A percentile compares a stretch with the other conserved stretches of the same genome.
Conservation (phyloP, 2,329 filamentous ascomycete genomes). For the Albifimbria verrucaria region DNA sequence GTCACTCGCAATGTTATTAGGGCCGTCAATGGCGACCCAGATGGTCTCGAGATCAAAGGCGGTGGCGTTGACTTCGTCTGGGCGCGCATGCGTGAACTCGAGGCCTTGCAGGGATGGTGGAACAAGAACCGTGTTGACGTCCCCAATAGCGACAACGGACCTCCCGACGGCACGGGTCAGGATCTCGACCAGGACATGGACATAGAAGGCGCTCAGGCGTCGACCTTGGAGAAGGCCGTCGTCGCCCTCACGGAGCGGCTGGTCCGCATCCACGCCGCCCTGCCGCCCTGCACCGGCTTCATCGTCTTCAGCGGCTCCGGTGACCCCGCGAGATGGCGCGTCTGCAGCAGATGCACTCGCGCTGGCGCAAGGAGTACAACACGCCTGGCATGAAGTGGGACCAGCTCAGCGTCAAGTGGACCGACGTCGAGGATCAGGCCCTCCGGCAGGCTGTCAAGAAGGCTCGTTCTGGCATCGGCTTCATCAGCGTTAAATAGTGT, state of each 20-base stretch:
- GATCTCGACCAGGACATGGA: conserved; percentile 8
- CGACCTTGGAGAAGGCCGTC: conserved; percentile 44
- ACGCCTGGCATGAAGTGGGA: conserved; percentile 63
- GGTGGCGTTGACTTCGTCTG: conserved; percentile 66
- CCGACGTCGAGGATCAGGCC: conserved; percentile 62
- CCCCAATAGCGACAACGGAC: conserved; percentile 29
- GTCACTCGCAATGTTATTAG: conserved; percentile 53
- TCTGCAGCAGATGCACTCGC: conserved; percentile 56
- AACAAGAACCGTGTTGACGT: conserved; percentile 50
- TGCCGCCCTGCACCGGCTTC: conserved; percentile 64
- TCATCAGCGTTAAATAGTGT: conserved; percentile 59
- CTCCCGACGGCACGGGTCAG: conserved; percentile 19
- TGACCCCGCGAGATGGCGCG: conserved; percentile 63
- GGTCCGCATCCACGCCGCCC: conserved; percentile 49
- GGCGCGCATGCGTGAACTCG: conserved; percentile 63
- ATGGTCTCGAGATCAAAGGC: conserved; percentile 53
- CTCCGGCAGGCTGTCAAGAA: conserved; percentile 53
- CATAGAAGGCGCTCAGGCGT: conserved; percentile 13
- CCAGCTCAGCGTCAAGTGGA: conserved; percentile 64
- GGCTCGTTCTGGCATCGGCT: conserved; percentile 61
- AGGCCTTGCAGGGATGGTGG: conserved; percentile 66
- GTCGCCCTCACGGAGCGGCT: conserved; percentile 46
- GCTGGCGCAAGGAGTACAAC: conserved; percentile 64
- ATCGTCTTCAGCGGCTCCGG: conserved; percentile 65
- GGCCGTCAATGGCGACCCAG: conserved; percentile 55